A percentile compares a stretch with the other conserved stretches of the same genome.
Conservation (phyloP, 176 grass and related monocot genomes). For the Avena insularis region DNA sequence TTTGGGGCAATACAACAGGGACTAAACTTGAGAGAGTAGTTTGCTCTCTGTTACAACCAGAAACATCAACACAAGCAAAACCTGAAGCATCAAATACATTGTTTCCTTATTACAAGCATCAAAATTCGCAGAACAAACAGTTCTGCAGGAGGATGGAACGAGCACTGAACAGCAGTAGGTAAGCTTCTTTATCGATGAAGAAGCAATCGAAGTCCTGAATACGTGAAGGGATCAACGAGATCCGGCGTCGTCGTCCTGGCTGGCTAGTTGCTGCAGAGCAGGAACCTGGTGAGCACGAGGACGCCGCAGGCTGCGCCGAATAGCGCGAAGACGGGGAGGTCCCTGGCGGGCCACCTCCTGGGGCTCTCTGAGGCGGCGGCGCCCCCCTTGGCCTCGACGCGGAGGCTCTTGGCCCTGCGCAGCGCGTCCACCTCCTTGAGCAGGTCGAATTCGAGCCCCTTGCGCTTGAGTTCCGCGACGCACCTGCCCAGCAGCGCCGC, state of each 20-base stretch:
- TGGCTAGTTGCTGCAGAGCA: conserved; percentile 65
- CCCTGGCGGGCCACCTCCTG: conserved; percentile 65
- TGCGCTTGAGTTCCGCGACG: conserved; percentile 79
- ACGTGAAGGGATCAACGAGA: neutral
- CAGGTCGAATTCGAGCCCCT: conserved; percentile 83
- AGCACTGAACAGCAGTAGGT: no score
- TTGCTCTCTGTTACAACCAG: no score
- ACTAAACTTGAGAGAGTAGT: no score
- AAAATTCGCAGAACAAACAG: conserved; percentile 74
- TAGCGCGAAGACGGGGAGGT: conserved; percentile 67
- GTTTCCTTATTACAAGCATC: conserved; percentile 38
- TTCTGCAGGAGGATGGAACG: conserved; percentile 45
- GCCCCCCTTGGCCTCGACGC: conserved; percentile 77
- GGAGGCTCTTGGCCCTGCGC: conserved; percentile 83
- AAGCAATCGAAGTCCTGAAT: neutral
- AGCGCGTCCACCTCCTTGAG: conserved; percentile 97
- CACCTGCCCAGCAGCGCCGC: conserved; percentile 70
- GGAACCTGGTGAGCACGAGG: conserved; percentile 76
- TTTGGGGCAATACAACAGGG: no score
- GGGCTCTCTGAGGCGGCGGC: conserved; percentile 49
- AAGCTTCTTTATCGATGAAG: neutral
- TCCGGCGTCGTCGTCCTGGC: no score
- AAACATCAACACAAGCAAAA: no score
- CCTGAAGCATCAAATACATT: neutral
- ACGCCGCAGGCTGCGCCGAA: conserved; percentile 64